A percentile compares a stretch with the other conserved stretches of the same genome.
These are phyloP conservation scores for Backusella psychrophila DNA, from an alignment of 192 early-diverging fungal genomes.

Conservation along the genomic window DNA sequence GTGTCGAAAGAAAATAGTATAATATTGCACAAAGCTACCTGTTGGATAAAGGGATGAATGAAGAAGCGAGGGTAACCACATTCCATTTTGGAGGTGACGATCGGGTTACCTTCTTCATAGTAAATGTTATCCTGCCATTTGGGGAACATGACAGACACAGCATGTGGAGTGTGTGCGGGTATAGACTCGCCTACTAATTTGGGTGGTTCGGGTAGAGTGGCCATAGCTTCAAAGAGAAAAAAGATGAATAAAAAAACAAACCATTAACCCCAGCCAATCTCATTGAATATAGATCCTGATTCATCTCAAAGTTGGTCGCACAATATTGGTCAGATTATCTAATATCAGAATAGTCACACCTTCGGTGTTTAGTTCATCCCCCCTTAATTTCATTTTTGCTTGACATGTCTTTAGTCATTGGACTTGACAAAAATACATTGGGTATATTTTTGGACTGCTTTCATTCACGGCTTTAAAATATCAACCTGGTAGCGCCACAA, in stretches of 20 bases:
- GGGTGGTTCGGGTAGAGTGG: slow-evolving; percentile 20
- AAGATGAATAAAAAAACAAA: slow-evolving; percentile 4
- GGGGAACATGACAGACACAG: slow-evolving; percentile 90
- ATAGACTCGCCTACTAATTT: slow-evolving; percentile 65
- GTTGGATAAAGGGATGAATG: slow-evolving; percentile 66
- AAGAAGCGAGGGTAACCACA: slow-evolving; percentile 96
- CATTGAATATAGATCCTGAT: neutral
- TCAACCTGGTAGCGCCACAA: no score
- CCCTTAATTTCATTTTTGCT: neutral
- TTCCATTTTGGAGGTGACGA: slow-evolving; percentile 68
- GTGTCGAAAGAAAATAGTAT: neutral
- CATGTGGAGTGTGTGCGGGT: slow-evolving; percentile 72
- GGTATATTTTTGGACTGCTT: no score
- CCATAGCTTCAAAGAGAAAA: slow-evolving; percentile 8
- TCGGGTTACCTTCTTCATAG: slow-evolving; percentile 85
- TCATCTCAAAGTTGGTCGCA: neutral
- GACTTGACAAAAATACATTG: neutral
- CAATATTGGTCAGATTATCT: neutral
- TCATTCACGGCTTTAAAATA: no score
- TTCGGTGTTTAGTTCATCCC: neutral
- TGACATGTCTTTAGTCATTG: neutral
- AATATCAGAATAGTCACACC: neutral
- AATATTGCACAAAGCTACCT: slow-evolving; percentile 44
- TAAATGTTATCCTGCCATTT: slow-evolving; percentile 88
- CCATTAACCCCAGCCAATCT: slow-evolving; percentile 5